Conservation (phyloP, 1,139 yeast species). For the Entelexis paramagnoliae region DNA sequence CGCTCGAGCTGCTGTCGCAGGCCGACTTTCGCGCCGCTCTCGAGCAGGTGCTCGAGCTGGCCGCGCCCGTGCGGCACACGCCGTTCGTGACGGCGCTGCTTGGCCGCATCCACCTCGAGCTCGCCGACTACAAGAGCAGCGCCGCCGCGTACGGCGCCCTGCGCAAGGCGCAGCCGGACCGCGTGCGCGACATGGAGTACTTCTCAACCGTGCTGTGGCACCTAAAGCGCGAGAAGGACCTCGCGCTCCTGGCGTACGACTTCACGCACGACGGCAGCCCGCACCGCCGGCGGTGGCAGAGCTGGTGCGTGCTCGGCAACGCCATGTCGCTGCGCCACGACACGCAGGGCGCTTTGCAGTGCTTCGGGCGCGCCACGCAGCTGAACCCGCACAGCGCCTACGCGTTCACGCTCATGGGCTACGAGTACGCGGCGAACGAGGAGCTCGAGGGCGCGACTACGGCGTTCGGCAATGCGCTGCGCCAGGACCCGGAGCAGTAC, state of each 20-base stretch:
- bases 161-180: constrained; percentile 62
- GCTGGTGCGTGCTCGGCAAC: constrained; percentile 92
- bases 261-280: constrained; percentile 59
- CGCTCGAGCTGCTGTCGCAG: constrained; percentile 15
- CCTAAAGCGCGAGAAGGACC: constrained; percentile 67
- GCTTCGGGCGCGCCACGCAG: constrained; percentile 71
- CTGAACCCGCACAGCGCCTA: constrained; percentile 67
- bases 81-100: constrained; percentile 80
- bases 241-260: constrained; percentile 45
- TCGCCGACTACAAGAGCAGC: constrained; percentile 73
- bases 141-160: constrained; percentile 51
- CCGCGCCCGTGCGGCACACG: constrained; percentile 55
- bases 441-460: constrained; percentile 84
- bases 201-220: constrained; percentile 92
- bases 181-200: constrained; percentile 82
- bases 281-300: constrained; percentile 58
- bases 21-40: constrained; percentile 60
- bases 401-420: constrained; percentile 89
- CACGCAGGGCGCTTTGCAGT: constrained; percentile 81
- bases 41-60: constrained; percentile 51
- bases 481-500: constrained; percentile 73
- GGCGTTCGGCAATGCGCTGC: constrained; percentile 67
- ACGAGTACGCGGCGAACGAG: constrained; percentile 80
- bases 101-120: constrained; percentile 78
- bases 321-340: constrained; percentile 74